Base-by-base conservation (phyloP, 2,329 filamentous ascomycete species). In the Colletotrichum echinochloae region DNA sequence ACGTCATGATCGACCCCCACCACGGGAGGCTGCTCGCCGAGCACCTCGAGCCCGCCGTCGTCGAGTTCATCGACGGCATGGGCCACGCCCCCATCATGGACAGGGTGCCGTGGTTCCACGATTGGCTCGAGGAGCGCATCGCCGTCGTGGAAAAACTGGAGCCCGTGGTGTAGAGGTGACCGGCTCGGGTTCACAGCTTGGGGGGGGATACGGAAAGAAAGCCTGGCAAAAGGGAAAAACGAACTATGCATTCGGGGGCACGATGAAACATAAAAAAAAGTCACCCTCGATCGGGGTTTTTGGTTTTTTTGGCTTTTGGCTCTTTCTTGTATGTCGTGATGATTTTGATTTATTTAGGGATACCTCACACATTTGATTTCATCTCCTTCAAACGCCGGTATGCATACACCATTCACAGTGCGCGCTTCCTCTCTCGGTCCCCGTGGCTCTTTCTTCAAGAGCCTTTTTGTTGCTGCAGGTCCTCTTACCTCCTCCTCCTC, bases 21-120 rank as follows among this genome's bases (percentile, higher is more conserved):
- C 92, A 96, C 77, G 94, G 89, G 0, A 82, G 89, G 76, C 88
- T 91, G 79, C 80, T 97, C 73, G 88, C 92, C 67, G 84, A 89
- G 60, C 86, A 88, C 54, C 76, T 97, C 33, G 71, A 84, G 74
- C 92, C 93, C 1, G 89, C 84, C 3, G 86, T 84, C 70, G 88
- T 87, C 41, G 78, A 88, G 51, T 87, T 94, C 33, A 84, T 91
- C n/a, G 89, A 94, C 72, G 92, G 88, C 0, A 87, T 90, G 79
- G 94, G 93, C 0, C 94, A 97, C 80, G 92, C 91, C 44, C 85
- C 94, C 33, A 85, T 92, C 7, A 86, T 92, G 75, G 93, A 97
- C 83, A 87, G 89, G 78, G 84, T 88, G 70, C 78, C 84, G 54
- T 94, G 93, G 85, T 91, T 94, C 76, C 90, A 93, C 74, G 79